Percentiles rank a stretch among this genome's conserved stretches.
Conservation (phyloP, 2,329 filamentous ascomycete genomes). For the Ophiostoma triangulosporum region DNA sequence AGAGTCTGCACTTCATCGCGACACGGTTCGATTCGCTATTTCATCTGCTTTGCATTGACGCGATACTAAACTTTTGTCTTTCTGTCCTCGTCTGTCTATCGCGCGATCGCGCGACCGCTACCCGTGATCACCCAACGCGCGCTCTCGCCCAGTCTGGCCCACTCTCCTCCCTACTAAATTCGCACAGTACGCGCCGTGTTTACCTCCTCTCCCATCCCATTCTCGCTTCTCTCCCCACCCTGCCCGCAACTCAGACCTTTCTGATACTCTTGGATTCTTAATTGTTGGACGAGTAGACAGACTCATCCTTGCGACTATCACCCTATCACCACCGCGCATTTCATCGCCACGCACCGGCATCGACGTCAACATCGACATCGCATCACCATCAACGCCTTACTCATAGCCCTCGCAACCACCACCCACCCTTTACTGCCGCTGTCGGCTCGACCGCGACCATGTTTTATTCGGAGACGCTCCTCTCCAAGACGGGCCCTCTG, state of each 20-base stretch:
- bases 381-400: too few relatives aligned
- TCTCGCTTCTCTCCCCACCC: conserved; percentile 1
- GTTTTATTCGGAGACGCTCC: conserved; percentile 95
- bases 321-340: background rate
- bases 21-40: background rate
- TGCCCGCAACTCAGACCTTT: background rate
- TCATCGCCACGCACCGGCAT: background rate
- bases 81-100: background rate
- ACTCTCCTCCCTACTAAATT: conserved; percentile 5
- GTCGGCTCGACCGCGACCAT: conserved; percentile 33
- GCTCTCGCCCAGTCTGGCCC: conserved; percentile 2
- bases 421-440: background rate
- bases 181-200: conserved; percentile 10
- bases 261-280: background rate
- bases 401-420: too few relatives aligned
- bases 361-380: background rate
- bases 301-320: too few relatives aligned
- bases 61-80: background rate
- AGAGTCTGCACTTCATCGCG: background rate
- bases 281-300: background rate
- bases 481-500: conserved; percentile 93
- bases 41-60: background rate
- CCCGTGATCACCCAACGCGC: conserved; percentile 5
- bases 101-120: background rate
- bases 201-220: conserved; percentile 2